Evolutionary conservation across 2,329 filamentous ascomycete species (phyloP).

Genomic region (Colletotrichum shisoi): DNA sequence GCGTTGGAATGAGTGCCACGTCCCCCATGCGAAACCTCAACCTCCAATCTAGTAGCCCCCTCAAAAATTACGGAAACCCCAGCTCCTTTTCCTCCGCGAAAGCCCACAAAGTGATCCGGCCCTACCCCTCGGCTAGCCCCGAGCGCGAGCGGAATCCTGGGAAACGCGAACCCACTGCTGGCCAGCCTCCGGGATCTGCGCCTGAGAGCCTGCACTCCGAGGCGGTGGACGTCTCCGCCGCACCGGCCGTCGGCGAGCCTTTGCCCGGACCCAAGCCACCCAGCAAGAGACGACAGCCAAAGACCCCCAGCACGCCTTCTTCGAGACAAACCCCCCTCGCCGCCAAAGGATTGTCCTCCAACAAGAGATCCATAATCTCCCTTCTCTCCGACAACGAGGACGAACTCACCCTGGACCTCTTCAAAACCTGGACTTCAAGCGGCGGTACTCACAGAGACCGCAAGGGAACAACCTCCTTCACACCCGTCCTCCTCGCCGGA

Average conservation of each 20-base stretch:
- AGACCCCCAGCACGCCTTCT: conserved; percentile 4
- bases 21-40: conserved; percentile 15
- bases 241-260: neutral
- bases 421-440: conserved; percentile 40
- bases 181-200: no score
- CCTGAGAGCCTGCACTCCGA: no score
- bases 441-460: neutral
- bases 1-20: neutral
- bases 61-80: neutral
- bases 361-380: conserved; percentile 53
- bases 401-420: conserved; percentile 50
- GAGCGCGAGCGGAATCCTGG: neutral
- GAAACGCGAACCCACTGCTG: neutral
- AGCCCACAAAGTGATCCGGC: neutral
- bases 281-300: neutral
- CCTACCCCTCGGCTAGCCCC: neutral
- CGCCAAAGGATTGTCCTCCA: conserved; percentile 43
- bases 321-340: neutral
- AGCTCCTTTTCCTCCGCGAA: neutral
- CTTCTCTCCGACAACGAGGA: conserved; percentile 52
- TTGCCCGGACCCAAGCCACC: neutral
- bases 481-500: conserved; percentile 17
- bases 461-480: conserved; percentile 12
- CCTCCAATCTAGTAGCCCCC: conserved; percentile 22
- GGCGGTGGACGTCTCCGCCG: neutral